Evolutionary conservation across 192 early-diverging fungal species (phyloP).

Genomic region (Coemansia asiatica): DNA sequence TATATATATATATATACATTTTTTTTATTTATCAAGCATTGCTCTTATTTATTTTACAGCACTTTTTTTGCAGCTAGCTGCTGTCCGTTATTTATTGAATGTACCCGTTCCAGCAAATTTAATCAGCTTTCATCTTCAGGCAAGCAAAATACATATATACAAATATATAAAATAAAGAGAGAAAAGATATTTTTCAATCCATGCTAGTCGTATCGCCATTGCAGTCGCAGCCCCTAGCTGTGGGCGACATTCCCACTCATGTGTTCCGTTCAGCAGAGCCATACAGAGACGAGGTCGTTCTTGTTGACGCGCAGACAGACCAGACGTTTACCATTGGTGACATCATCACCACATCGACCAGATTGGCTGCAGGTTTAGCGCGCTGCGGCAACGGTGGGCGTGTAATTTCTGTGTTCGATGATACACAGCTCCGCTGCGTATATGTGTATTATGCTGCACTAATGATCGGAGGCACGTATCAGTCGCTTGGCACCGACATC

Average conservation of each 20-base stretch:
- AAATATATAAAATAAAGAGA: too few species aligned
- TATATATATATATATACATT: too few species aligned
- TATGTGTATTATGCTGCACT: constrained; percentile 51
- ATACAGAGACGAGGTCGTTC: constrained; percentile 28
- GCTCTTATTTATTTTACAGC: neutral
- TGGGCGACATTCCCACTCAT: constrained; percentile 51
- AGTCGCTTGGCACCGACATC: constrained; percentile 39
- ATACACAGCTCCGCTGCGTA: constrained; percentile 39
- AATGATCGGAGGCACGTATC: constrained; percentile 48
- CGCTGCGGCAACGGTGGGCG: constrained; percentile 23
- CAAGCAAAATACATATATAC: too few species aligned
- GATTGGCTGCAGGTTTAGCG: constrained; percentile 37
- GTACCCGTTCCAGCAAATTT: too few species aligned
- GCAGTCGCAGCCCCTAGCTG: constrained; percentile 26
- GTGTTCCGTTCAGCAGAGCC: constrained; percentile 43
- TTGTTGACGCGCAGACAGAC: constrained; percentile 40
- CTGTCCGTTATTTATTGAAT: neutral
- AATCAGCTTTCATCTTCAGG: too few species aligned
- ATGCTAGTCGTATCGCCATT: constrained; percentile 51
- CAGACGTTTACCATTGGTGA: constrained; percentile 42
- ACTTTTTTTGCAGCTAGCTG: neutral
- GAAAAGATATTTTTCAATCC: neutral
- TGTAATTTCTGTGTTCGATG: constrained; percentile 40
- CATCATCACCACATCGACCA: constrained; percentile 33
- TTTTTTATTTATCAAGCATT: too few species aligned